Base-by-base conservation (phyloP, 306 rosid species). In the Leucaena leucocephala region DNA sequence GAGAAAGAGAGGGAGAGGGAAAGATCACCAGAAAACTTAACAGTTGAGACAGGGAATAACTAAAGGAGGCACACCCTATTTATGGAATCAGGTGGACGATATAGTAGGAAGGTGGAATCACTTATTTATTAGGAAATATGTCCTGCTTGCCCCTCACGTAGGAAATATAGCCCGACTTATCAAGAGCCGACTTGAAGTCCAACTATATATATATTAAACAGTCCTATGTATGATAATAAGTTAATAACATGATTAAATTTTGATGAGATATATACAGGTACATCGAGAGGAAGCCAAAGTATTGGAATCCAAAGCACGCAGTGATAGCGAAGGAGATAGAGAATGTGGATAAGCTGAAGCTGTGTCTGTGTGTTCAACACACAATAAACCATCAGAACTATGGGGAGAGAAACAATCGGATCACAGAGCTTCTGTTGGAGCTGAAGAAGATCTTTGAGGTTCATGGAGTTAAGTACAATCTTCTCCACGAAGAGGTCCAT, bases 371-470 rank as follows among this genome's bases (percentile, higher is more conserved):
- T 27, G 88, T 87, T 75, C 88, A 85, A 66, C 90, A 87, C 57
- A 87, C 90, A 11, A 84, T 87, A 80, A 87, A 87, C 66, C 90
- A 87, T 80, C 90, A 87, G 22, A 87, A 87, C 80, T 87, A 87
- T 3, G 80, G 86, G 17, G 90, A 87, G 35, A 21, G 90, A 74
- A 87, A 72, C 78, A 21, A 7, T 57, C 74, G 90, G 80, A 77
- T 84, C 5, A 77, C 90, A 0, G 90, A 87, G 75, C 88, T 87
- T 7, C 35, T 87, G 4, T 49, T 87, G 75, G 90, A 87, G 68
- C 15, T 87, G 65, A 87, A 87, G 69, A 87, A 21, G 84, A 80
- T 87, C 17, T 87, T 87, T 68, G 88, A 87, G 86, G 62, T 78
- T 12, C 88, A 84, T 80, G 83, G 49, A 50, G 80, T 82, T 43